Evolutionary conservation across 2,329 filamentous ascomycete genomes (phyloP).

Genomic region (Penicillium sp.): DNA sequence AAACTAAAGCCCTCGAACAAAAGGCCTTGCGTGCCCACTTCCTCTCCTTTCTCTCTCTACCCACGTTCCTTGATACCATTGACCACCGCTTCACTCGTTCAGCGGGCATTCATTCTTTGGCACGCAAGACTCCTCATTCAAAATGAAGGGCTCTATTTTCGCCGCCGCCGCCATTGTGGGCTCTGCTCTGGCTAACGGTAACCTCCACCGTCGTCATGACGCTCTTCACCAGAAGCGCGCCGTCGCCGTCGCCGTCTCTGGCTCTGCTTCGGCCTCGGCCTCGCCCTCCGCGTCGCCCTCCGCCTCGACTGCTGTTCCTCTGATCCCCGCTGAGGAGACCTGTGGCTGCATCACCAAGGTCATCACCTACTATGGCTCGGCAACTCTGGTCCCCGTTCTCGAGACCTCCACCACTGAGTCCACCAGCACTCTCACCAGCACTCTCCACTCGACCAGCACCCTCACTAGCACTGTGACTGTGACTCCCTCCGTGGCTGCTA

Average conservation of each 20-base stretch:
- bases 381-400: conserved; percentile 51
- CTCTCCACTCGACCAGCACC: conserved; percentile 41
- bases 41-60: conserved; percentile 8
- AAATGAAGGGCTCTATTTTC: conserved; percentile 72
- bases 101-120: conserved; percentile 73
- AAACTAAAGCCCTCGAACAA: conserved; percentile 21
- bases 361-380: conserved; percentile 66
- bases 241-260: conserved; percentile 18
- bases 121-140: conserved; percentile 30
- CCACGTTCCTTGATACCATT: conserved; percentile 22
- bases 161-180: conserved; percentile 54
- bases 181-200: conserved; percentile 57
- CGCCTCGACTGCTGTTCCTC: conserved; percentile 5
- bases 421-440: conserved; percentile 31
- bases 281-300: conserved; percentile 14
- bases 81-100: conserved; percentile 58
- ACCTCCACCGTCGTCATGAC: conserved; percentile 55
- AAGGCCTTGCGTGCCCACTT: conserved; percentile 26
- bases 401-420: conserved; percentile 24
- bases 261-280: conserved; percentile 11
- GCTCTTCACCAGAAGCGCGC: conserved; percentile 59
- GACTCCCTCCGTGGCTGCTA: conserved; percentile 25
- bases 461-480: conserved; percentile 40
- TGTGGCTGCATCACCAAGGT: conserved; percentile 76
- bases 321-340: conserved; percentile 37